phyloP scores from a whole-genome alignment of 371 early-diverging fungal genomes.

The Dinochytrium kinnereticum region DNA sequence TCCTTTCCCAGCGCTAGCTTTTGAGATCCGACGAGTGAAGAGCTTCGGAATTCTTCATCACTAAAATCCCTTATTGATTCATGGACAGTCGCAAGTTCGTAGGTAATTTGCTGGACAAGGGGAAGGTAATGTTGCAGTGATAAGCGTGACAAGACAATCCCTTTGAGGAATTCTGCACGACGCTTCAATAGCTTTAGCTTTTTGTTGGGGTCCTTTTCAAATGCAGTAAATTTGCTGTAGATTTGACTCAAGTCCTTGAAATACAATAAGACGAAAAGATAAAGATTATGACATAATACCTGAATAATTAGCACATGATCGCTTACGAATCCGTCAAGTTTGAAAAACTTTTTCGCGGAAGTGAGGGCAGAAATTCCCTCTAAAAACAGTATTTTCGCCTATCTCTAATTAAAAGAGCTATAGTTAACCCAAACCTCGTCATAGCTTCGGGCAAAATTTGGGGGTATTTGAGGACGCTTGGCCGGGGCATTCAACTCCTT shows the following conservation, averaged over 20 bases:
- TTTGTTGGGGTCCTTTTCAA: background rate
- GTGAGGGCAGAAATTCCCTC: background rate
- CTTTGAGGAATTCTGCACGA: background rate
- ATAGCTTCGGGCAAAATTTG: background rate
- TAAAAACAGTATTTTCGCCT: slow-evolving; percentile 4
- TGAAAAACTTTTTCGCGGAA: background rate
- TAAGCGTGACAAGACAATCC: background rate
- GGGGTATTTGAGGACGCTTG: background rate
- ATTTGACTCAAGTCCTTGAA: background rate
- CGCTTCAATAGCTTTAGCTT: background rate
- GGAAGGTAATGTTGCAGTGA: background rate
- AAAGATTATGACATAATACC: background rate
- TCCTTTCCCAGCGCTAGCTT: background rate
- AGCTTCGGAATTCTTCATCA: background rate
- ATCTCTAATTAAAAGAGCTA: background rate
- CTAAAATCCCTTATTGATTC: background rate
- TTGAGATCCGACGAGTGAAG: background rate
- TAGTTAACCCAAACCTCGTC: background rate
- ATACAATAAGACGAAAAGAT: background rate
- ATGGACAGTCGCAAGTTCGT: slow-evolving; percentile 12
- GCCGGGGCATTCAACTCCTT: no score
- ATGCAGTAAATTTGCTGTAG: background rate
- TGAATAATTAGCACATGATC: background rate
- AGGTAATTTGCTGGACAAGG: slow-evolving; percentile 7
- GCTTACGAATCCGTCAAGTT: slow-evolving; percentile 1